Conservation (phyloP, 1,284 basidiomycete genomes). For the Ustilago crameri region DNA sequence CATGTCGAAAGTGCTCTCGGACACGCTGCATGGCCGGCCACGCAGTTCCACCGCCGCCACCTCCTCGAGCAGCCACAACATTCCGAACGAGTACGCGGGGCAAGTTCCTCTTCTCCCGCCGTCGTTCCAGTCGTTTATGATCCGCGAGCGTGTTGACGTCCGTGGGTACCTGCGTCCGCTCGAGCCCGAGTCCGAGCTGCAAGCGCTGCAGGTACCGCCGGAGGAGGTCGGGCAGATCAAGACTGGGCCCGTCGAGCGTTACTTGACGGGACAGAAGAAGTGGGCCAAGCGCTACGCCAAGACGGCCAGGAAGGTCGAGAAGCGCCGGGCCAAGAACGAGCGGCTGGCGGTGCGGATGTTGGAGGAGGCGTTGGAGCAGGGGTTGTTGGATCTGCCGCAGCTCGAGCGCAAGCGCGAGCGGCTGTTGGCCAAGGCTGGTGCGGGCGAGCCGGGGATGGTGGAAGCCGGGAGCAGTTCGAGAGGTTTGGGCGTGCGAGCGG, state of each 20-base stretch:
- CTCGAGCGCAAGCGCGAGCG: conserved; percentile 11
- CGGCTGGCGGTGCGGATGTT: conserved; percentile 25
- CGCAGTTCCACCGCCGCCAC: background rate
- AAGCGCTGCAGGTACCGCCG: conserved; percentile 75
- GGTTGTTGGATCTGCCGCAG: conserved; percentile 21
- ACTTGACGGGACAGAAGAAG: conserved; percentile 43
- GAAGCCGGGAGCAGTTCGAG: background rate
- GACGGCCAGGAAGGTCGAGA: conserved; percentile 38
- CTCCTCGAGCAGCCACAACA: conserved; percentile 16
- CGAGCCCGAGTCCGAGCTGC: conserved; percentile 77
- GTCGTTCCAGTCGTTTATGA: conserved; percentile 72
- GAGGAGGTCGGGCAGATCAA: conserved; percentile 73
- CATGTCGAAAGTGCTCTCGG: conserved; percentile 30
- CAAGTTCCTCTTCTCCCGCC: conserved; percentile 64
- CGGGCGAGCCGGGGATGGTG: background rate
- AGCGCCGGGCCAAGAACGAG: conserved; percentile 42
- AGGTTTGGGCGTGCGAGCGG: conserved; percentile 4
- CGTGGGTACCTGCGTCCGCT: conserved; percentile 81
- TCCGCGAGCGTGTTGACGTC: conserved; percentile 86
- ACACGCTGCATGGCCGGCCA: conserved; percentile 25
- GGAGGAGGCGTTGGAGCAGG: conserved; percentile 32
- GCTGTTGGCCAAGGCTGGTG: conserved; percentile 8
- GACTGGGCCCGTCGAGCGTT: conserved; percentile 68
- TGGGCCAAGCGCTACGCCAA: conserved; percentile 52
- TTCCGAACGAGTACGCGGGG: conserved; percentile 58